Conservation (phyloP, 495 filamentous ascomycete species). For the Tuber melanosporum region DNA sequence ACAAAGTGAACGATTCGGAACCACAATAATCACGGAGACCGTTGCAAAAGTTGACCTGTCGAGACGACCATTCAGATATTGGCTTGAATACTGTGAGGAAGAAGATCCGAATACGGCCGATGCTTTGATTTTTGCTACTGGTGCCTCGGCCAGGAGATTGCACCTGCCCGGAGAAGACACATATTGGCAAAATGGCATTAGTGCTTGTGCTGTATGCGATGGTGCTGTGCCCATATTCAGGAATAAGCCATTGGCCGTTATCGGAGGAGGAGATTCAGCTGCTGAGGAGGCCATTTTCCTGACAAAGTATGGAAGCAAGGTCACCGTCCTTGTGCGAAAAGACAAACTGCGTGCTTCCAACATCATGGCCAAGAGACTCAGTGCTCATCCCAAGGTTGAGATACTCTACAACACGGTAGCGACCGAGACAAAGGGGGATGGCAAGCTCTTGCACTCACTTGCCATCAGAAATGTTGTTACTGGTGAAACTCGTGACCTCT, state of each 20-base stretch:
- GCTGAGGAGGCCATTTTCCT: slow-evolving; percentile 97
- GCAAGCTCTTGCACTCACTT: slow-evolving; percentile 79
- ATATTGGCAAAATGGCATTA: slow-evolving; percentile 96
- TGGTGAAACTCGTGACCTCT: slow-evolving; percentile 70
- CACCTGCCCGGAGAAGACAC: slow-evolving; percentile 80
- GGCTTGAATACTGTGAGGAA: slow-evolving; percentile 73
- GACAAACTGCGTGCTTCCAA: slow-evolving; percentile 79
- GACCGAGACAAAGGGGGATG: slow-evolving; percentile 74
- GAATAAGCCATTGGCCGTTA: slow-evolving; percentile 89
- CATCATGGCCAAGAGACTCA: slow-evolving; percentile 82
- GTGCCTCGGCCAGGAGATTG: slow-evolving; percentile 79
- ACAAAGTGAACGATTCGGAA: slow-evolving; percentile 87
- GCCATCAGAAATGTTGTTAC: slow-evolving; percentile 70
- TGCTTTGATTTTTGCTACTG: slow-evolving; percentile 87
- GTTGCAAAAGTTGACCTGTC: slow-evolving; percentile 82
- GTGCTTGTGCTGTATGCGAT: slow-evolving; percentile 95
- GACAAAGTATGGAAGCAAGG: slow-evolving; percentile 91
- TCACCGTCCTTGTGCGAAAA: slow-evolving; percentile 84
- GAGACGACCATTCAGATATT: slow-evolving; percentile 81
- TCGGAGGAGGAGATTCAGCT: slow-evolving; percentile 93
- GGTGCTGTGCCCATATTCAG: slow-evolving; percentile 96
- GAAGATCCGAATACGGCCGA: slow-evolving; percentile 73
- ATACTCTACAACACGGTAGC: slow-evolving; percentile 79
- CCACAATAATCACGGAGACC: slow-evolving; percentile 84
- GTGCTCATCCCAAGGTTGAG: slow-evolving; percentile 77